A percentile compares a stretch with the other conserved stretches of the same genome.
Evolutionary conservation across 371 early-diverging fungal genomes (phyloP).

Genomic region (Coelomomyces lativittatus): DNA sequence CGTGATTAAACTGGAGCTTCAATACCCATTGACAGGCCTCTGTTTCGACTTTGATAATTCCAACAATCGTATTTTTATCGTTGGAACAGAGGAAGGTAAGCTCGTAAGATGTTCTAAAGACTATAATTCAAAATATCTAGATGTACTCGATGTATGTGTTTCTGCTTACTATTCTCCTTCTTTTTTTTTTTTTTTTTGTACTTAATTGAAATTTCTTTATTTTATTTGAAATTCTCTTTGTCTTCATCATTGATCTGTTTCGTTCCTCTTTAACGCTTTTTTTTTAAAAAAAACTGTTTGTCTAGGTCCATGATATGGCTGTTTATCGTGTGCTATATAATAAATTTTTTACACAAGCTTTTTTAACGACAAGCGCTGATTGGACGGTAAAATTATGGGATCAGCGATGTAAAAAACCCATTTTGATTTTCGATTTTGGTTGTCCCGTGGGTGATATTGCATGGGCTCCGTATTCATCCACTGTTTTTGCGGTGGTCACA

Average conservation of each 20-base stretch:
- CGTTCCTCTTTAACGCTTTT: neutral
- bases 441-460: constrained; percentile 31
- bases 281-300: neutral
- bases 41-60: constrained; percentile 33
- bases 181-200: neutral
- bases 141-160: constrained; percentile 20
- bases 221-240: neutral
- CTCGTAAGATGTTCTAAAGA: constrained; percentile 35
- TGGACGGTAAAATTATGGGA: constrained; percentile 47
- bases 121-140: constrained; percentile 25
- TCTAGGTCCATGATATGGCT: constrained; percentile 34
- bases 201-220: neutral
- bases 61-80: constrained; percentile 27
- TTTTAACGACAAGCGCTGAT: constrained; percentile 28
- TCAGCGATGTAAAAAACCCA: constrained; percentile 12
- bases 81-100: constrained; percentile 39
- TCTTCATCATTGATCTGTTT: neutral
- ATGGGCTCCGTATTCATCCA: constrained; percentile 37
- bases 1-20: neutral
- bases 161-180: neutral
- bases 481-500: constrained; percentile 33
- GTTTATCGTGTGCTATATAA: constrained; percentile 35
- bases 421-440: constrained; percentile 27
- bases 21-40: neutral
- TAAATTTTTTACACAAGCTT: constrained; percentile 18